Evolutionary conservation across 148 eudicot species (phyloP), one percentile per base, ranked within the genome.

Genomic region (Vaccinium corymbosum): DNA sequence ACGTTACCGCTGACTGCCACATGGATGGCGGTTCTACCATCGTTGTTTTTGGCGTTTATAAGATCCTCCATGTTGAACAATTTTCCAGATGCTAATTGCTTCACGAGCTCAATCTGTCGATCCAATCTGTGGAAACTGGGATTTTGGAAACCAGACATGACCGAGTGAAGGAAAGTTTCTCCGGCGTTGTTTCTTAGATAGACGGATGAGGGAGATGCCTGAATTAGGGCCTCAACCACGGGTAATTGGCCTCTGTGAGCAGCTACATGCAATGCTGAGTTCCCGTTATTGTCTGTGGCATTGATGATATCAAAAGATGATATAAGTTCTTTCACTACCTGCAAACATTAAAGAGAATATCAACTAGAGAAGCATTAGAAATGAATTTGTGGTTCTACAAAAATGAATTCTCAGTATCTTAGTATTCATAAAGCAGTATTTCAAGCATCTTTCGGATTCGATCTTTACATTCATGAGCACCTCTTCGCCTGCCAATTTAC

Each of bases 261-360:
- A 79, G 99, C 99, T 35, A 91, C 89, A 46, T 97, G 99, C 79
- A 97, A 84, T 3, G 98, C 93, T 25, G 95, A 95, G 88, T 97
- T 97, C 86, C 99, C 99, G 27, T 88, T 86, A 73, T 93, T 91
- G 91, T 97, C 95, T 27, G 84, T 83, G 32, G 98, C 87, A 81
- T 91, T 82, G 88, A 94, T 92, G 81, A 95, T 87, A 61, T 89
- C 93, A 46, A 86, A 91, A 16, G 94, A 87, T 80, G 90, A 71
- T 85, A 92, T 71, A 73, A 97, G 90, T 7, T 49, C 79, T 76
- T 76, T 76, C 56, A 76, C 79, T 50, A 76, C 79, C 79, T 76
- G 79, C 79, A 76, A n/a, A 42, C n/a, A 17, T 49, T 49, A 4
- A 22, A 49, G n/a, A 11, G 15, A 17, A 2, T 19, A 42, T 42